phyloP scores from a whole-genome alignment of 2,329 filamentous ascomycete species.

The Endothia cerciana region DNA sequence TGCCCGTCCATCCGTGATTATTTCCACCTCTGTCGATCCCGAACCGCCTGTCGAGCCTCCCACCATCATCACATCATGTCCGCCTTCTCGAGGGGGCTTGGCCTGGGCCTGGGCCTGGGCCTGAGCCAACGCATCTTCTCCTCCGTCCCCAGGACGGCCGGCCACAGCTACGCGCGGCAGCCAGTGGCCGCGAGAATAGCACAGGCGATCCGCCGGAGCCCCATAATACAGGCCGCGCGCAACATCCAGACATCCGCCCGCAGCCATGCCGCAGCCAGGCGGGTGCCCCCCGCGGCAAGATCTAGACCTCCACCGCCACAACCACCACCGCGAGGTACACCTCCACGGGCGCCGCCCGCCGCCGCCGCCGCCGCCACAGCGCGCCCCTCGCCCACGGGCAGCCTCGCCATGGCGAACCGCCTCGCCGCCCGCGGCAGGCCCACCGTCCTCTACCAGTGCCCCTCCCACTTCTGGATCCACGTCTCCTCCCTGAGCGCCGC shows the following conservation, averaged over 20 bases:
- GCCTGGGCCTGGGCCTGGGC: constrained; percentile 36
- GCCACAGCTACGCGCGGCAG: constrained; percentile 22
- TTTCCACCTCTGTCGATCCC: background rate
- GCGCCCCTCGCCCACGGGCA: background rate
- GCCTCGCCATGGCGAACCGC: constrained; percentile 46
- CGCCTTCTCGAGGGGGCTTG: constrained; percentile 40
- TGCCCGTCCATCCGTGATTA: background rate
- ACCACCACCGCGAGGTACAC: too few species aligned
- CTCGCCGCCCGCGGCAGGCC: constrained; percentile 59
- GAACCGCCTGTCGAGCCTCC: background rate
- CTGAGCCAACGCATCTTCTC: constrained; percentile 32
- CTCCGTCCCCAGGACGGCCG: constrained; percentile 31
- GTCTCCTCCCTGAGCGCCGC: constrained; percentile 62
- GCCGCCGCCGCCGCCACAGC: constrained; percentile 14
- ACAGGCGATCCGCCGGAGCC: constrained; percentile 6
- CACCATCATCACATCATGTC: constrained; percentile 36
- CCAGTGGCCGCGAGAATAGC: constrained; percentile 14
- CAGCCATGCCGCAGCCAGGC: constrained; percentile 18
- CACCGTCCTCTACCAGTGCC: constrained; percentile 66
- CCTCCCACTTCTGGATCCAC: constrained; percentile 66
- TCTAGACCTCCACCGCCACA: background rate
- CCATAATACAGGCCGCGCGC: constrained; percentile 22
- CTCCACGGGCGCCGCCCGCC: background rate
- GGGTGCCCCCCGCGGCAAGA: constrained; percentile 6
- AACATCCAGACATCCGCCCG: constrained; percentile 26